These are phyloP conservation scores for Botryotinia globosa DNA, from an alignment of 2,329 filamentous ascomycete genomes.

Conservation along the genomic window DNA sequence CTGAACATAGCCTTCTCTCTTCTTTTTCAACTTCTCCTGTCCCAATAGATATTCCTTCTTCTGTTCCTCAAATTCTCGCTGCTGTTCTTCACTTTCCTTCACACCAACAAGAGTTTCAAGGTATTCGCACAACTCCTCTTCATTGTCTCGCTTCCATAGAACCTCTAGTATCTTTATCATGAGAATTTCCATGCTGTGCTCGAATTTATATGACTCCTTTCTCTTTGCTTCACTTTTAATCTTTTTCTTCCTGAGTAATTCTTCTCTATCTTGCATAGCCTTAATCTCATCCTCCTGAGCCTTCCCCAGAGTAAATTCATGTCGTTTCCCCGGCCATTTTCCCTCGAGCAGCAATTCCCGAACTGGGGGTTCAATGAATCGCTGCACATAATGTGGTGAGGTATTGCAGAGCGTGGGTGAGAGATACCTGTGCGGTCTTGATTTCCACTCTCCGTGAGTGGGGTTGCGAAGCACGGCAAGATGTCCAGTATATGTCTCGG, in stretches of 20 bases:
- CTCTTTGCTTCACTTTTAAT: not conserved
- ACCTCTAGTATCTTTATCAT: not conserved
- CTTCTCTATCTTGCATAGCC: rapidly evolving
- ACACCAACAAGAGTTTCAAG: not conserved
- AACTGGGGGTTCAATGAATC: not conserved
- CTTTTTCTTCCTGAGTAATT: not conserved
- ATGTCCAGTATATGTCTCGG: not conserved
- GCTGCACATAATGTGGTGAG: not conserved
- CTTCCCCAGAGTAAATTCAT: not conserved
- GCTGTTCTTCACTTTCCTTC: not conserved
- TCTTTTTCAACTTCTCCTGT: not conserved
- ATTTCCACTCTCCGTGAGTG: not conserved
- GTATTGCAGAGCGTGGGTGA: not conserved
- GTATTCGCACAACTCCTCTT: not conserved
- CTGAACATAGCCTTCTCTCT: too few species aligned
- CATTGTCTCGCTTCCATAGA: not conserved
- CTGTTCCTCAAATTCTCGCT: not conserved
- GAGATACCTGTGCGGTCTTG: not conserved
- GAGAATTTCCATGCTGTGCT: not conserved
- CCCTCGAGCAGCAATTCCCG: not conserved
- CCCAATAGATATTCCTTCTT: not conserved
- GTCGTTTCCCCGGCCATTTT: too few species aligned
- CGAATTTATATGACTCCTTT: not conserved
- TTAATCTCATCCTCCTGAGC: not conserved
- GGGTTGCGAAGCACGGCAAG: slow-evolving; percentile 2